These are phyloP conservation scores for Metarhizium brunneum DNA, from an alignment of 2,329 filamentous ascomycete species.

Conservation along the genomic window DNA sequence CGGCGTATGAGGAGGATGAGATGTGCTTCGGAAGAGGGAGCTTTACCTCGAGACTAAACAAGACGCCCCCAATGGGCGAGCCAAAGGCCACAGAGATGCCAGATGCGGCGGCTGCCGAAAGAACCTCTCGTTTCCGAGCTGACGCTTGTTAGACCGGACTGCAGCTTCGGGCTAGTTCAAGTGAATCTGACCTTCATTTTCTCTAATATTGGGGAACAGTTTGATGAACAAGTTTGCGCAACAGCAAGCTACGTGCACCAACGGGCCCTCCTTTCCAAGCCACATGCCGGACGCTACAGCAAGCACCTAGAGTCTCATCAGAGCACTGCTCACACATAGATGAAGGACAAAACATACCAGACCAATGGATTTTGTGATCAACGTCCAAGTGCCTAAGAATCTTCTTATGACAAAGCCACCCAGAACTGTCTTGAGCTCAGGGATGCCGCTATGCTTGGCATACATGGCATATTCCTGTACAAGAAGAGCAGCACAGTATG, in stretches of 20 bases:
- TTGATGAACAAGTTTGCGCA: constrained; percentile 94
- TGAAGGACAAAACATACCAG: constrained; percentile 46
- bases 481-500: constrained; percentile 65
- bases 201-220: constrained; percentile 66
- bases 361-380: constrained; percentile 82
- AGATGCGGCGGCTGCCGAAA: constrained; percentile 85
- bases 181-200: constrained; percentile 63
- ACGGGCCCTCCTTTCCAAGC: constrained; percentile 90
- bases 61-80: constrained; percentile 83
- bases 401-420: constrained; percentile 87
- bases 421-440: constrained; percentile 93
- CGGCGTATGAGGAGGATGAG: too few species aligned
- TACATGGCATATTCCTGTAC: constrained; percentile 79
- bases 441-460: constrained; percentile 91
- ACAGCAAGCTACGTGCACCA: constrained; percentile 95
- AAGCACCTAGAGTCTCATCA: constrained; percentile 51
- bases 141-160: background rate
- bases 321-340: background rate
- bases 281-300: constrained; percentile 91
- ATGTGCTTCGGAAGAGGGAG: background rate
- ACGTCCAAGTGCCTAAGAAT: constrained; percentile 81
- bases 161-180: background rate
- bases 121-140: constrained; percentile 87
- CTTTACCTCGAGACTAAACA: constrained; percentile 82
- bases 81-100: constrained; percentile 93